A percentile compares a stretch with the other conserved stretches of the same genome.
Evolutionary conservation across 2,329 filamentous ascomycete genomes (phyloP).

Genomic region (Penicillium sp.): DNA sequence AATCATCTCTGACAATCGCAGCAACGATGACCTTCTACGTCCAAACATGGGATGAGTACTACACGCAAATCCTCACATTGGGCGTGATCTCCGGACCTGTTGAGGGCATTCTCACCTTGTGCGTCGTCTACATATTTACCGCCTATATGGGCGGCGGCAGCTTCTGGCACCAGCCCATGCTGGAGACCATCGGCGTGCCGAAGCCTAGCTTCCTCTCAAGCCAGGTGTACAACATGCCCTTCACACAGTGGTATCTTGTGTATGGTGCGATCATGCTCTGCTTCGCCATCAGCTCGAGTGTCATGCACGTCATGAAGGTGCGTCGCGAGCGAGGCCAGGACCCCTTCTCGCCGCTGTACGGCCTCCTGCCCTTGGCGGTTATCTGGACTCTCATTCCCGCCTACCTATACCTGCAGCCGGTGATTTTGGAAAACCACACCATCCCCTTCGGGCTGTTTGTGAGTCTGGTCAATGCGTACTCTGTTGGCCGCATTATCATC

Average conservation of each 20-base stretch:
- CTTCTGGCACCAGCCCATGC: constrained; percentile 83
- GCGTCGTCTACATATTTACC: constrained; percentile 71
- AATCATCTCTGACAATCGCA: constrained; percentile 27
- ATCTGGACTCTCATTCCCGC: constrained; percentile 67
- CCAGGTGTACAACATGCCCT: constrained; percentile 67
- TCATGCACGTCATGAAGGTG: constrained; percentile 72
- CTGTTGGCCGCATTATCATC: constrained; percentile 89
- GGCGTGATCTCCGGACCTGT: constrained; percentile 90
- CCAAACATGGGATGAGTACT: constrained; percentile 98
- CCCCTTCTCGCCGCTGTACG: constrained; percentile 59
- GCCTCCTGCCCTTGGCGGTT: constrained; percentile 69
- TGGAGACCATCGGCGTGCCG: constrained; percentile 61
- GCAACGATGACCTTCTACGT: constrained; percentile 93
- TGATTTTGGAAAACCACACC: constrained; percentile 71
- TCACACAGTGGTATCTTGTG: constrained; percentile 85
- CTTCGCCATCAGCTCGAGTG: constrained; percentile 67
- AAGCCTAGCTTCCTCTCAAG: constrained; percentile 57
- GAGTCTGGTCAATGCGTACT: constrained; percentile 86
- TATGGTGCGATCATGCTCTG: constrained; percentile 74
- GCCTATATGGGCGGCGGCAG: constrained; percentile 76
- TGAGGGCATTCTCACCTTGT: constrained; percentile 80
- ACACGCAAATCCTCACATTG: constrained; percentile 88
- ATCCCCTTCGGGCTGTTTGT: constrained; percentile 84
- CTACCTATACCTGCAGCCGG: constrained; percentile 77
- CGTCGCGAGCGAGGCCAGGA: constrained; percentile 65